phyloP scores from a whole-genome alignment of 306 rosid species.

The Casuarina glauca region DNA sequence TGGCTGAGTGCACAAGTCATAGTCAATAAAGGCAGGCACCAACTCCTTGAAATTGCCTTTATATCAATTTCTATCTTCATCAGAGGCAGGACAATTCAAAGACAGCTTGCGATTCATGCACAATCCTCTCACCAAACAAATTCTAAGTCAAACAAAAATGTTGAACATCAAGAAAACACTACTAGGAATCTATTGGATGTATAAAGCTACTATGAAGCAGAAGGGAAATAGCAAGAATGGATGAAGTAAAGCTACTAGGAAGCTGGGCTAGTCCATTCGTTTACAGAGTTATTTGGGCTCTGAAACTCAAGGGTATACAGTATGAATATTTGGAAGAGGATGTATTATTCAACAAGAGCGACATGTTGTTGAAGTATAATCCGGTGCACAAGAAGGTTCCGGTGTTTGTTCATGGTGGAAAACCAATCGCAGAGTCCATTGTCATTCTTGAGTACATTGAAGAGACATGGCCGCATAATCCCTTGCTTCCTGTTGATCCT shows the following conservation, averaged over 20 bases:
- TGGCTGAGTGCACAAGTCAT: too few species aligned
- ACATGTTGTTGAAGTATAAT: too few species aligned
- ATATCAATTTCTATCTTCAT: too few species aligned
- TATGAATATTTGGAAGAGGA: constrained; percentile 27
- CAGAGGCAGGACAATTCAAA: too few species aligned
- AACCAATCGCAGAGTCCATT: neutral
- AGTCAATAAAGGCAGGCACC: too few species aligned
- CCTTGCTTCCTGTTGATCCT: constrained; percentile 29
- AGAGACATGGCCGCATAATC: constrained; percentile 39
- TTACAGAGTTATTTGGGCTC: constrained; percentile 51
- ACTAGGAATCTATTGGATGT: neutral
- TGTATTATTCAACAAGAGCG: too few species aligned
- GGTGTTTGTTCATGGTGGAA: constrained; percentile 1
- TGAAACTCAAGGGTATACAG: constrained; percentile 41
- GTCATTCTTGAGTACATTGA: constrained; percentile 28
- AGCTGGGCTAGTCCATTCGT: constrained; percentile 40
- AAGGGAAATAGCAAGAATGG: constrained; percentile 23
- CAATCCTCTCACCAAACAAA: too few species aligned
- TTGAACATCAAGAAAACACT: too few species aligned
- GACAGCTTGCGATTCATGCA: too few species aligned
- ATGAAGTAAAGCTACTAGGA: constrained; percentile 52
- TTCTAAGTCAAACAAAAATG: too few species aligned
- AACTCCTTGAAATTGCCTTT: too few species aligned
- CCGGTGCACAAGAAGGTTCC: constrained; percentile 6
- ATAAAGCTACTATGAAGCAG: too few species aligned